Evolutionary conservation across 495 filamentous ascomycete genomes (phyloP), one percentile per base, ranked within the genome.

Genomic region (Cryomyces minteri): DNA sequence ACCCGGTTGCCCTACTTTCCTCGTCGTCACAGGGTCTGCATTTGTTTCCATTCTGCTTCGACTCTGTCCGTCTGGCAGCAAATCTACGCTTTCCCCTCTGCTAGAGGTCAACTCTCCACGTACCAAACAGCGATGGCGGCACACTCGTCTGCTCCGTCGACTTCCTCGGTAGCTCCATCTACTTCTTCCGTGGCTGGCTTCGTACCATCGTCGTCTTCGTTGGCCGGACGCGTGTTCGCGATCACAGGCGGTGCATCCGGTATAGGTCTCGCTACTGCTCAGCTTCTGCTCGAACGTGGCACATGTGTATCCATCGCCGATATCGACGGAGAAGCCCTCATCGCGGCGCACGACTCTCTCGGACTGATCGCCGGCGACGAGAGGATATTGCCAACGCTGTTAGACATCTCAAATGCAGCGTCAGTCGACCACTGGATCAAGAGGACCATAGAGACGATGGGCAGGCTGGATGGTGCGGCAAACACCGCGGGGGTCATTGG

Each of bases 401-500:
- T 55, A 5, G 53, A 58, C 39, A 51, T 58, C 12, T 39, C 41
- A n/a, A 45, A 54, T 25, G 39, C 48, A 2, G 41, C 47, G 28
- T 12, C 34, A 18, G 52, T 55, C 5, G 55, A 55, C 38, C 32
- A 9, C 9, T 58, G 55, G 55, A 54, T 58, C 14, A 18, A 10
- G 1, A 36, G 10, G 12, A 52, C 49, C 5, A 54, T 59, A 9
- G 48, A 51, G 0, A 56, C 54, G 39, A 56, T 54, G 36, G 58
- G 58, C 32, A 50, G 52, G 43, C 46, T 62, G 7, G 55, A 62
- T 39, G 57, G 57, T n/a, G 57, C 57, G 5, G 58, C 58, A 8
- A 60, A 62, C 39, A 28, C 58, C 6, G 58, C 58, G 0, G 75
- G 75, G 5, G 58, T 66, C 1, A 59, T 69, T 8, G 69, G 64